Percentiles rank a stretch among this genome's conserved stretches.
These are phyloP conservation scores for Periconia digitata DNA, from an alignment of 2,329 filamentous ascomycete species.

Conservation along the genomic window DNA sequence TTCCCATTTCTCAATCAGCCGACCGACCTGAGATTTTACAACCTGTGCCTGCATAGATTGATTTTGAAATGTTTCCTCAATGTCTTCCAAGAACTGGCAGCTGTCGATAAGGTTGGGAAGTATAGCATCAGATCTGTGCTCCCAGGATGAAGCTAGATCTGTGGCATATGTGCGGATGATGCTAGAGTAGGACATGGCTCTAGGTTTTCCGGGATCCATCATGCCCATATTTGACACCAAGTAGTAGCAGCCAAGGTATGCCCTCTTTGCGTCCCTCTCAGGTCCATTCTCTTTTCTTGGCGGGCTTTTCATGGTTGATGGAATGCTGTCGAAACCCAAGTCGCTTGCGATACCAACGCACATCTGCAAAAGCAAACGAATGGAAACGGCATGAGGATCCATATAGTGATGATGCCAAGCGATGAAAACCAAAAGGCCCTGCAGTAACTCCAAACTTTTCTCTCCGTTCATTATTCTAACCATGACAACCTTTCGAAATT, in stretches of 20 bases:
- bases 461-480: slow-evolving; percentile 40
- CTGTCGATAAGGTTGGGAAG: slow-evolving; percentile 34
- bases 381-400: slow-evolving; percentile 36
- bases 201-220: slow-evolving; percentile 25
- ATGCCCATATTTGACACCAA: slow-evolving; percentile 29
- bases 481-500: slow-evolving; percentile 39
- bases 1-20: slow-evolving; percentile 38
- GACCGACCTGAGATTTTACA: slow-evolving; percentile 34
- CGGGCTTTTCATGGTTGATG: slow-evolving; percentile 18
- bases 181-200: slow-evolving; percentile 28
- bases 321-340: slow-evolving; percentile 31
- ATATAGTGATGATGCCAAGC: slow-evolving; percentile 43
- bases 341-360: slow-evolving; percentile 36
- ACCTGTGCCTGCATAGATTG: slow-evolving; percentile 32
- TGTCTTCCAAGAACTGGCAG: slow-evolving; percentile 39
- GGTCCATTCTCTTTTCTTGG: slow-evolving; percentile 22
- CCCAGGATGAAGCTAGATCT: slow-evolving; percentile 33
- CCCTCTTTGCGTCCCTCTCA: slow-evolving; percentile 36
- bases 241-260: slow-evolving; percentile 41
- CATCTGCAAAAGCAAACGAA: slow-evolving; percentile 37
- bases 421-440: slow-evolving; percentile 37
- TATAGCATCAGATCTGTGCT: slow-evolving; percentile 31
- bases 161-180: slow-evolving; percentile 34
- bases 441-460: slow-evolving; percentile 37
- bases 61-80: slow-evolving; percentile 35